A percentile compares a stretch with the other conserved stretches of the same genome.
Conservation (phyloP, 495 filamentous ascomycete species). For the Penicillium angulare region DNA sequence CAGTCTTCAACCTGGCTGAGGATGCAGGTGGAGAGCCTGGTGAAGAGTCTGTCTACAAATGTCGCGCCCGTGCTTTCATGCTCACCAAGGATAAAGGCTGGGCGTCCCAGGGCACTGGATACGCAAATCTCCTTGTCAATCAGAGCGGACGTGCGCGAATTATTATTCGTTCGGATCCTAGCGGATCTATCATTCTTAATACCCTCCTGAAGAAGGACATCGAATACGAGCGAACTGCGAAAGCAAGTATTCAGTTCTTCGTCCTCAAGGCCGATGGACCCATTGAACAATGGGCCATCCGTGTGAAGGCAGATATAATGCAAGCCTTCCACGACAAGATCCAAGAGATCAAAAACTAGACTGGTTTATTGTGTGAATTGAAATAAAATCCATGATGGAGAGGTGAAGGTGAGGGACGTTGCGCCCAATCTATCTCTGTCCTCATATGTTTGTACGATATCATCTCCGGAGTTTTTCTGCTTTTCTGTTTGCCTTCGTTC, state of each 20-base stretch:
- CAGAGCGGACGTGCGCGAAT: conserved; percentile 60
- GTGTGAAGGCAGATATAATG: conserved; percentile 56
- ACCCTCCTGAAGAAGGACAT: conserved; percentile 56
- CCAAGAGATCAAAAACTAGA: conserved; percentile 24
- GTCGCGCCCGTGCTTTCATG: conserved; percentile 62
- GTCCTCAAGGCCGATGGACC: conserved; percentile 50
- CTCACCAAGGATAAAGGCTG: conserved; percentile 43
- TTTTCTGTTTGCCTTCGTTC: not conserved
- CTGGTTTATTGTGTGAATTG: too few relatives aligned
- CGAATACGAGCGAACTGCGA: conserved; percentile 53
- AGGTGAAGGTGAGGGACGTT: not conserved
- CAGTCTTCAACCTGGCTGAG: conserved; percentile 58
- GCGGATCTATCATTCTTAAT: conserved; percentile 69
- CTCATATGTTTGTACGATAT: conserved; percentile 1
- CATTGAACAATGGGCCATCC: conserved; percentile 62
- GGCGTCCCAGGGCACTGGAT: conserved; percentile 61
- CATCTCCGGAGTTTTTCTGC: not conserved
- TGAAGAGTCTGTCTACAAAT: conserved; percentile 61
- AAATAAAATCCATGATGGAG: too few relatives aligned
- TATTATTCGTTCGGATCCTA: conserved; percentile 65
- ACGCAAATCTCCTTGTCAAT: conserved; percentile 65
- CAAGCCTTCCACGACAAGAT: conserved; percentile 34
- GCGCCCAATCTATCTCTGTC: not conserved
- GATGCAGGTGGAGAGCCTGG: conserved; percentile 68
- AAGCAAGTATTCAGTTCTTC: conserved; percentile 54